Evolutionary conservation across 2,329 filamentous ascomycete species (phyloP).

Genomic region (Fusarium fracticaudum): DNA sequence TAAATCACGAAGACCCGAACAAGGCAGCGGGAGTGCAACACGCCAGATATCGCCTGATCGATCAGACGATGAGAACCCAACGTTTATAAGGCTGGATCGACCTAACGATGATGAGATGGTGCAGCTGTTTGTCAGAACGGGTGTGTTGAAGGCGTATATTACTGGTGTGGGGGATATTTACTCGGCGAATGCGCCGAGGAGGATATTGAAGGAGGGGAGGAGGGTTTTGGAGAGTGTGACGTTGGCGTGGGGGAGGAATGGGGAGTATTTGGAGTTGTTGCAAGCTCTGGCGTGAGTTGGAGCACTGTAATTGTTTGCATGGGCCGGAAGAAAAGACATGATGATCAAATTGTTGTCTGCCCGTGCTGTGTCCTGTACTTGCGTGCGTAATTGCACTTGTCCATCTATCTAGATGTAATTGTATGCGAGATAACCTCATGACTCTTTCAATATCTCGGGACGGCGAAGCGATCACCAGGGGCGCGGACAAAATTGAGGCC

Average conservation of each 20-base stretch:
- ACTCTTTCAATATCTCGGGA: too few species aligned
- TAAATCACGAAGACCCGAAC: background rate
- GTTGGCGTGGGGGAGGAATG: constrained; percentile 30
- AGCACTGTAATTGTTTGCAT: too few species aligned
- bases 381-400: fast-evolving
- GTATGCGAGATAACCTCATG: too few species aligned
- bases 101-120: constrained; percentile 67
- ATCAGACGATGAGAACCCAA: constrained; percentile 38
- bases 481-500: fast-evolving
- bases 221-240: constrained; percentile 28
- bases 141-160: constrained; percentile 60
- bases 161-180: constrained; percentile 63
- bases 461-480: too few species aligned
- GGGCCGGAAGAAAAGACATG: too few species aligned
- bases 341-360: too few species aligned
- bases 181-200: constrained; percentile 16
- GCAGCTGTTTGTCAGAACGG: constrained; percentile 63
- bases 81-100: constrained; percentile 62
- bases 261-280: constrained; percentile 4
- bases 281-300: background rate
- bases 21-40: constrained; percentile 3
- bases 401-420: too few species aligned
- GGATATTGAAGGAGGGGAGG: constrained; percentile 35
- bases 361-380: too few species aligned
- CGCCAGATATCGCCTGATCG: constrained; percentile 1